Conservation (phyloP, 2,329 filamentous ascomycete genomes). For the Blumeria hordei region DNA sequence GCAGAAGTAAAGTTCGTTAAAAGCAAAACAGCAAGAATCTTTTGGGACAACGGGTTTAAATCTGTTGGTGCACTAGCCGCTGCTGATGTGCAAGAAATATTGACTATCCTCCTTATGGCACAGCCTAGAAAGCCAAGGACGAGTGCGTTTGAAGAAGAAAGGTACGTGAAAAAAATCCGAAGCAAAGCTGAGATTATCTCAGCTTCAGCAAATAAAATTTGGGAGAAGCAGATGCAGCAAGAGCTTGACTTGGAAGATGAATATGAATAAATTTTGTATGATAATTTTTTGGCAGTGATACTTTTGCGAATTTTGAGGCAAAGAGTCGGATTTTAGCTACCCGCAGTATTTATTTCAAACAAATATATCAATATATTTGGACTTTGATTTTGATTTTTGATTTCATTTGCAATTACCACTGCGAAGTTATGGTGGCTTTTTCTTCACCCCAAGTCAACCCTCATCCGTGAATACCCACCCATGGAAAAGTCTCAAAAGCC, state of each 20-base stretch:
- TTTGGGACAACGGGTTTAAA: conserved; percentile 56
- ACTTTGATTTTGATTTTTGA: background rate
- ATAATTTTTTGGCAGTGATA: no score
- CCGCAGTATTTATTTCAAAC: no score
- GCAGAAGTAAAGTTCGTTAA: conserved; percentile 54
- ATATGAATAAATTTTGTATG: no score
- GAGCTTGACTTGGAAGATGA: conserved; percentile 8
- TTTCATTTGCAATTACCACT: background rate
- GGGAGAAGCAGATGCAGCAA: conserved; percentile 20
- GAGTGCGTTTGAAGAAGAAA: conserved; percentile 30
- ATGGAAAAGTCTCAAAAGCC: no score
- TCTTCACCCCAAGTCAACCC: no score
- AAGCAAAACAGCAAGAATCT: conserved; percentile 47
- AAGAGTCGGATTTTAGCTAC: no score
- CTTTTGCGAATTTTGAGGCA: no score
- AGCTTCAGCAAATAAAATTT: conserved; percentile 42
- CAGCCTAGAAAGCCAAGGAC: conserved; percentile 40
- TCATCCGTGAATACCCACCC: no score
- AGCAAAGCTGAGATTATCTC: conserved; percentile 44
- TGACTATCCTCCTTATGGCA: conserved; percentile 49
- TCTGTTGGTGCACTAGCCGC: conserved; percentile 43
- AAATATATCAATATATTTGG: background rate
- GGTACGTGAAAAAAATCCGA: conserved; percentile 37
- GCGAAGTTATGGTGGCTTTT: no score
- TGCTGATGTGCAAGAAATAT: conserved; percentile 39